phyloP scores from a whole-genome alignment of 192 early-diverging fungal species.

The Cladochytrium replicatum region DNA sequence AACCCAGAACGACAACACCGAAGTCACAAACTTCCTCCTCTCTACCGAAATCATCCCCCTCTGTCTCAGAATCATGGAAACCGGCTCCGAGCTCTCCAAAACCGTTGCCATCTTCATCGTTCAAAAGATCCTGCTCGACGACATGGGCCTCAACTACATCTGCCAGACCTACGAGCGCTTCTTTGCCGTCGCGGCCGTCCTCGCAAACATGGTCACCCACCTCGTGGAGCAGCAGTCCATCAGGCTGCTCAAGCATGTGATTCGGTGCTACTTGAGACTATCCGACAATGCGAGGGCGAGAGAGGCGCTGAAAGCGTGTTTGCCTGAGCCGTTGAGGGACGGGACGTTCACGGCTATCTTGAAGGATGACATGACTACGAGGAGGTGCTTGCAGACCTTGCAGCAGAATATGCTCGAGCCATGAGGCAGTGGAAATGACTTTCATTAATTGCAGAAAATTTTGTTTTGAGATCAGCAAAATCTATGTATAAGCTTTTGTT shows the following conservation, averaged over 20 bases:
- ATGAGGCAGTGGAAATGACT: no score
- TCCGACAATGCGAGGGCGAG: conserved; percentile 87
- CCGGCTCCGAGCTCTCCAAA: conserved; percentile 91
- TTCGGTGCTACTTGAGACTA: conserved; percentile 84
- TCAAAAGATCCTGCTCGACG: conserved; percentile 91
- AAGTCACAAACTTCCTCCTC: conserved; percentile 90
- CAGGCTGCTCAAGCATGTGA: conserved; percentile 85
- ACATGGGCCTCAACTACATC: conserved; percentile 81
- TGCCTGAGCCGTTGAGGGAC: conserved; percentile 85
- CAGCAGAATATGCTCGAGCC: no score
- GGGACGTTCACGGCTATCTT: conserved; percentile 73
- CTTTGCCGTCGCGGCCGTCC: conserved; percentile 88
- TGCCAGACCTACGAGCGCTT: conserved; percentile 88
- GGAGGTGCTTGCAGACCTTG: conserved; percentile 70
- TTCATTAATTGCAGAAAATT: no score
- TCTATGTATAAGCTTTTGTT: no score
- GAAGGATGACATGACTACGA: conserved; percentile 85
- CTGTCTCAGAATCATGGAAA: conserved; percentile 98
- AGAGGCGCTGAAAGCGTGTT: conserved; percentile 80
- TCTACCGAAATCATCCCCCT: conserved; percentile 96
- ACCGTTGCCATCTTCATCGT: conserved; percentile 99
- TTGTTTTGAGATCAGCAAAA: no score
- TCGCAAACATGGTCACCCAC: conserved; percentile 88
- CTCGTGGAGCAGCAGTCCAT: conserved; percentile 76
- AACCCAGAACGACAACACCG: conserved; percentile 82